A percentile compares a stretch with the other conserved stretches of the same genome.
phyloP scores from a whole-genome alignment of 2,329 filamentous ascomycete genomes.

The Emericellopsis atlantica region DNA sequence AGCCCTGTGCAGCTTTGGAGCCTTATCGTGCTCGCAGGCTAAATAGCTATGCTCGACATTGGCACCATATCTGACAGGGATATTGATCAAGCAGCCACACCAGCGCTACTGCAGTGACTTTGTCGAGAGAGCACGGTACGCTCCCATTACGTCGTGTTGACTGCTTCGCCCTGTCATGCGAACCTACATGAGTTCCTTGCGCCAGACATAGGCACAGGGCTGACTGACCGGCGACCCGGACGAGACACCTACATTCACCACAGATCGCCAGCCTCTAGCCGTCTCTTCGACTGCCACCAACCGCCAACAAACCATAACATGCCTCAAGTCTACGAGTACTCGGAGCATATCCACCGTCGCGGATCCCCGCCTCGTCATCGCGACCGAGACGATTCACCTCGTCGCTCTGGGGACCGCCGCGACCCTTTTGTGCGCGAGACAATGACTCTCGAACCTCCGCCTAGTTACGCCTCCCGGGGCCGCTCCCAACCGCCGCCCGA shows the following conservation, averaged over 20 bases:
- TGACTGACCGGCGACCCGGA: background rate
- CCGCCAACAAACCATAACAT: background rate
- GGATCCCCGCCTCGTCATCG: conserved; percentile 7
- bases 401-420: conserved; percentile 9
- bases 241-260: too few relatives aligned
- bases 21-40: too few relatives aligned
- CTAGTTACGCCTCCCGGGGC: conserved; percentile 9
- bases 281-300: background rate
- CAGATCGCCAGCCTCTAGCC: too few relatives aligned
- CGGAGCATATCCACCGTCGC: conserved; percentile 9
- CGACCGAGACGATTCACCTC: conserved; percentile 3
- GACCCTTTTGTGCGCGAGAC: conserved; percentile 13
- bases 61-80: too few relatives aligned
- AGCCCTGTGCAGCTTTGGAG: too few relatives aligned
- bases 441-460: conserved; percentile 14
- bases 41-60: too few relatives aligned
- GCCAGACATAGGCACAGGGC: background rate
- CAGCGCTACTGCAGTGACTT: too few relatives aligned
- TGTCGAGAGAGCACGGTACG: too few relatives aligned
- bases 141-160: too few relatives aligned
- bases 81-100: too few relatives aligned
- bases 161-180: too few relatives aligned
- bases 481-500: conserved; percentile 18
- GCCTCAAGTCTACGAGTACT: conserved; percentile 13
- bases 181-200: too few relatives aligned